These are phyloP conservation scores for Rhizophagus clarus DNA, from an alignment of 192 early-diverging fungal species.

Conservation along the genomic window DNA sequence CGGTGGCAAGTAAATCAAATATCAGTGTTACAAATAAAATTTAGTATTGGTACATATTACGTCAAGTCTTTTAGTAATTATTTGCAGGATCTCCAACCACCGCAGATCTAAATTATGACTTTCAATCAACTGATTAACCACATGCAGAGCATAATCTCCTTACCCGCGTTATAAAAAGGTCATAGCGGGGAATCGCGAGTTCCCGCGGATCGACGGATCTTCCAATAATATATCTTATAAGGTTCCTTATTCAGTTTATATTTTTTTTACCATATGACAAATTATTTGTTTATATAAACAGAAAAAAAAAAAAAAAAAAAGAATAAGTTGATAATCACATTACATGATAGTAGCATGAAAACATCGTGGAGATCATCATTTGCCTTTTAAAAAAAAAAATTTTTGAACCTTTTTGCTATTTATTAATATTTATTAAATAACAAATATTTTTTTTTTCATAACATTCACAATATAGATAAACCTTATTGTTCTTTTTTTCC, in stretches of 20 bases:
- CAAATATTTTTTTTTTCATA: background rate
- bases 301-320: background rate
- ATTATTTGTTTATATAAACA: background rate
- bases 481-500: background rate
- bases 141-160: background rate
- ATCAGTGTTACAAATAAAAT: background rate
- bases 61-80: background rate
- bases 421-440: too few species aligned
- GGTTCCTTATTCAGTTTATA: background rate
- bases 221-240: background rate
- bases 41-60: background rate
- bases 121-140: background rate
- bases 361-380: background rate
- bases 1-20: background rate
- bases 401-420: background rate
- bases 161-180: background rate
- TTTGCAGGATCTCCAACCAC: background rate
- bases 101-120: background rate
- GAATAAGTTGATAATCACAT: background rate
- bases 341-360: background rate
- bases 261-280: background rate
- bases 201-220: background rate
- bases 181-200: background rate
- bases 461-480: background rate
- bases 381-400: background rate